phyloP scores from a whole-genome alignment of 495 filamentous ascomycete species.

The Elaphomyces granulatus region DNA sequence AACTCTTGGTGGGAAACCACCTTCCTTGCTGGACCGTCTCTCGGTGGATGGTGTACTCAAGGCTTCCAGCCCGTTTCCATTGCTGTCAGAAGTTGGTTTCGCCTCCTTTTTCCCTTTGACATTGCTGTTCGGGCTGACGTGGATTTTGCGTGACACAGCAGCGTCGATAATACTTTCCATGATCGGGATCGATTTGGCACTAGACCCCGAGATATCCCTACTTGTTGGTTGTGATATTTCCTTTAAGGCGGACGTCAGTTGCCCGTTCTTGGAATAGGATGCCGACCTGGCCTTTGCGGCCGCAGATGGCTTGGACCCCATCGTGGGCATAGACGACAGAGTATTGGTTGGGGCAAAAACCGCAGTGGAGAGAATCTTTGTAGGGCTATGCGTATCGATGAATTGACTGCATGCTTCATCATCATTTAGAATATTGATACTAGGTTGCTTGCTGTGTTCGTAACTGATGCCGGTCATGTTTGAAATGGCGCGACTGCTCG shows the following conservation, averaged over 20 bases:
- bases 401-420: conserved; percentile 28
- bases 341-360: conserved; percentile 31
- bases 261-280: conserved; percentile 15
- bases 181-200: conserved; percentile 15
- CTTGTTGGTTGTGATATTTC: conserved; percentile 16
- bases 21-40: conserved; percentile 1
- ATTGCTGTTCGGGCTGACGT: conserved; percentile 21
- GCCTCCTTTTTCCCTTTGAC: conserved; percentile 32
- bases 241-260: conserved; percentile 11
- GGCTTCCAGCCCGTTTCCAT: conserved; percentile 2
- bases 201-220: conserved; percentile 23
- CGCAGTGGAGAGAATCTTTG: conserved; percentile 19
- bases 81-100: conserved; percentile 7
- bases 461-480: conserved; percentile 32
- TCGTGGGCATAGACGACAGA: conserved; percentile 9
- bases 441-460: conserved; percentile 30
- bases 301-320: conserved; percentile 15
- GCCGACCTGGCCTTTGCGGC: conserved; percentile 21
- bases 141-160: conserved; percentile 11
- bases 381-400: conserved; percentile 29
- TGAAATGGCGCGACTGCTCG: conserved; percentile 30
- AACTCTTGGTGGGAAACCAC: conserved; percentile 9
- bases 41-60: conserved; percentile 2
- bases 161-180: conserved; percentile 6
- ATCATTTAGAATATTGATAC: conserved; percentile 21